Evolutionary conservation across 2,329 filamentous ascomycete species (phyloP).

Genomic region (Chaetoscypha palmicola): DNA sequence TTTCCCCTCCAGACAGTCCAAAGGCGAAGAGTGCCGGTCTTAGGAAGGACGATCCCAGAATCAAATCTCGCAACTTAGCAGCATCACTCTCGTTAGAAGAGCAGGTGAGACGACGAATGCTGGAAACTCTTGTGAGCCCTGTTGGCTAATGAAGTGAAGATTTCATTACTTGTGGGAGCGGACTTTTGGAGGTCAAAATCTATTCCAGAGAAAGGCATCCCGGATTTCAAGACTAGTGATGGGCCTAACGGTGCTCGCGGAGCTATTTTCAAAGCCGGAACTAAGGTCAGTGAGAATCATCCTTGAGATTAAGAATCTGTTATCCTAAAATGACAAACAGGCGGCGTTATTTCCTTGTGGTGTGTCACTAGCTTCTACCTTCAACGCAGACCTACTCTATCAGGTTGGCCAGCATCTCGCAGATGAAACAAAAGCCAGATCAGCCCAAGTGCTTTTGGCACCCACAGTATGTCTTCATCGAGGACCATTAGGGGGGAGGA

Average conservation of each 20-base stretch:
- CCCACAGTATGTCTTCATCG: slow-evolving; percentile 79
- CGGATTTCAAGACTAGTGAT: slow-evolving; percentile 60
- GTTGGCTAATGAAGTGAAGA: slow-evolving; percentile 32
- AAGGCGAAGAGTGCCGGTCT: slow-evolving; percentile 14
- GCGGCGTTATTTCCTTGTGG: slow-evolving; percentile 75
- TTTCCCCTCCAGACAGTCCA: slow-evolving; percentile 25
- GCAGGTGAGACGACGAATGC: slow-evolving; percentile 21
- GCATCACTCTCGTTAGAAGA: slow-evolving; percentile 28
- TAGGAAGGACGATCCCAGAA: slow-evolving; percentile 16
- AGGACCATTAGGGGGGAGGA: slow-evolving; percentile 74
- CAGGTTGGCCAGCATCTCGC: slow-evolving; percentile 65
- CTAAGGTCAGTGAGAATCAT: slow-evolving; percentile 39
- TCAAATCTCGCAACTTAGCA: slow-evolving; percentile 22
- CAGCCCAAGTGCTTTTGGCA: slow-evolving; percentile 65
- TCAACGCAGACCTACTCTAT: slow-evolving; percentile 64
- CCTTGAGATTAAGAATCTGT: too few relatives aligned
- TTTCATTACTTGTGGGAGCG: slow-evolving; percentile 52
- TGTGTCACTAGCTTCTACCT: slow-evolving; percentile 71
- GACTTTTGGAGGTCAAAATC: slow-evolving; percentile 66
- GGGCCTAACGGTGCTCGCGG: slow-evolving; percentile 65
- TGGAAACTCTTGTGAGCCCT: not conserved
- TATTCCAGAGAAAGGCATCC: slow-evolving; percentile 55
- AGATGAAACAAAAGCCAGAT: slow-evolving; percentile 64
- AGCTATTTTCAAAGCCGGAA: slow-evolving; percentile 61
- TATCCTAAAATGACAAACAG: too few relatives aligned